Evolutionary conservation across 2,329 filamentous ascomycete genomes (phyloP).

Genomic region (Ceratocystis variospora): DNA sequence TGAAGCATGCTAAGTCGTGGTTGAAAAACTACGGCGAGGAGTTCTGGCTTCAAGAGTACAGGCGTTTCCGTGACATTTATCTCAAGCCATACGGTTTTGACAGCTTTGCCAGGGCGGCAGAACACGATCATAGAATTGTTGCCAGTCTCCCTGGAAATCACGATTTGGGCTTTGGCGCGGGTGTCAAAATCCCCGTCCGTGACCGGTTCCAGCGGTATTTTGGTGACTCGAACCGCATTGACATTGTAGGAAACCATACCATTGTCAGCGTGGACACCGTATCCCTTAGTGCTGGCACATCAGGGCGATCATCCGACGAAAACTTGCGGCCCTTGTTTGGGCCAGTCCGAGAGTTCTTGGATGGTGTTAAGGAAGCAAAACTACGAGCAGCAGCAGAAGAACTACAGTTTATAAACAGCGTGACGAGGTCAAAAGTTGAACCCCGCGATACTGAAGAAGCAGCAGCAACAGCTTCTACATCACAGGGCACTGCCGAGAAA

Average conservation of each 20-base stretch:
- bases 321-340: conserved; percentile 54
- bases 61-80: conserved; percentile 76
- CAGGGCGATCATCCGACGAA: conserved; percentile 36
- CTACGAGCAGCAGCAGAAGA: conserved; percentile 55
- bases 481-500: neutral
- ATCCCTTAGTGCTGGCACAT: conserved; percentile 62
- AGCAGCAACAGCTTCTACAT: neutral
- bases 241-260: conserved; percentile 86
- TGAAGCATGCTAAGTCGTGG: conserved; percentile 47
- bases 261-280: conserved; percentile 85
- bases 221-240: conserved; percentile 78
- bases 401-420: conserved; percentile 44
- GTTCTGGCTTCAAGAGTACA: conserved; percentile 80
- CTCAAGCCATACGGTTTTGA: conserved; percentile 40
- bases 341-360: conserved; percentile 63
- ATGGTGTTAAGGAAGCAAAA: conserved; percentile 50
- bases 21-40: conserved; percentile 62
- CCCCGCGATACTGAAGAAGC: conserved; percentile 25
- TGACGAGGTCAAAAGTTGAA: conserved; percentile 38
- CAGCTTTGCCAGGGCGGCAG: conserved; percentile 40
- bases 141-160: conserved; percentile 87
- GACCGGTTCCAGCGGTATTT: conserved; percentile 79
- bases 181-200: conserved; percentile 67
- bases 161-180: conserved; percentile 78
- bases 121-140: conserved; percentile 62